Evolutionary conservation across 2,329 filamentous ascomycete genomes (phyloP), one percentile per base, ranked within the genome.

Genomic region (Tolypocladium guangdongense): DNA sequence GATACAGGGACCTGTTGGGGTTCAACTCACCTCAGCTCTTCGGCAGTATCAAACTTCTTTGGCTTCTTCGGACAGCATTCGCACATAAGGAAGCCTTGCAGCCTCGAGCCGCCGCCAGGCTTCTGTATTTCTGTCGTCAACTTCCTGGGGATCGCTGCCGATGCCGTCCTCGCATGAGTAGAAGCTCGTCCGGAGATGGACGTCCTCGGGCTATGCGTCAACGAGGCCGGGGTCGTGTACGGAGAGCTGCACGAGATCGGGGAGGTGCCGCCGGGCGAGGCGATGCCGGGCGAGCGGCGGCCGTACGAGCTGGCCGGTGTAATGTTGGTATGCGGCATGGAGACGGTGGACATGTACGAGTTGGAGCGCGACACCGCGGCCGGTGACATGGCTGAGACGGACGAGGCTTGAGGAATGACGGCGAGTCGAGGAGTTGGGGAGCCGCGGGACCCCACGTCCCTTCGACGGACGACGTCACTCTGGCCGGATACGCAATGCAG

Each of bases 1-100:
- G n/a, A 18, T 2, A 24, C 3, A 24, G 6, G 27, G n/a, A 20
- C 16, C 4, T 24, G 46, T 33, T 24, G 41, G 32, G 49, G 50
- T 36, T 39, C 20, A 7, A 53, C 84, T 72, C 82, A 96, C 91
- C 83, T 83, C 53, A 97, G 75, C 60, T 96, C 89, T 58, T 92
- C 87, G 57, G 83, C 78, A 5, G 83, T 88, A 60, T 95, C 89
- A 63, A 96, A 96, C 65, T 95, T 95, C 71, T 95, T 96, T 1
- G 91, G 91, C 71, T 96, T 96, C 71, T 96, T 96, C 0, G 90
- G 91, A 70, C 91, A 97, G 68, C 92, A 97, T 64, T 96, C 90
- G 71, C 91, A 97, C 71, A 96, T 81, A 58, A 73, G 75, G 46
- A 78, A 77, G 1, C 71, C 76, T 54, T 78, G 76, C 30, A 81